Conservation (phyloP, 495 filamentous ascomycete genomes). For the Podospora didyma region DNA sequence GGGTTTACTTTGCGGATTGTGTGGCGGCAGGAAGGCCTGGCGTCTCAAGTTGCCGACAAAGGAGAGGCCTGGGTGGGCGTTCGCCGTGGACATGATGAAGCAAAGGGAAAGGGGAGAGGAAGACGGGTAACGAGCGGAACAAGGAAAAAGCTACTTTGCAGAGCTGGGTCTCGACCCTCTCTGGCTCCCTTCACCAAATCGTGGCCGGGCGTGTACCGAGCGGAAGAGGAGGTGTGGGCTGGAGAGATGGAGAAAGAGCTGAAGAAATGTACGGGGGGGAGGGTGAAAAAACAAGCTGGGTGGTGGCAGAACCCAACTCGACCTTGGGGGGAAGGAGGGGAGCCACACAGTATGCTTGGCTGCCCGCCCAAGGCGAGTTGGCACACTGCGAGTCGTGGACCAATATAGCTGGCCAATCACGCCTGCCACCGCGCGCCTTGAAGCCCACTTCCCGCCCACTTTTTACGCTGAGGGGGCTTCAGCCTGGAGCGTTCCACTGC, state of each 20-base stretch:
- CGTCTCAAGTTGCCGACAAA: constrained; percentile 19
- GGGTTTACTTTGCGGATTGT: constrained; percentile 38
- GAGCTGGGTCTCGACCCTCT: constrained; percentile 23
- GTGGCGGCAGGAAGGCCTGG: constrained; percentile 28
- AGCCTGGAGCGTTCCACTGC: too few relatives aligned
- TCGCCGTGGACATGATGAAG: constrained; percentile 27
- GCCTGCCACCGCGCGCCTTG: too few relatives aligned
- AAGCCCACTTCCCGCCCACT: background rate
- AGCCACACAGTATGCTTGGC: constrained; percentile 1
- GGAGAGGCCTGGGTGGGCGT: constrained; percentile 27
- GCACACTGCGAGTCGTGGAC: background rate
- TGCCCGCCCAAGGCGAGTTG: background rate
- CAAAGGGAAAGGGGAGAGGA: constrained; percentile 7
- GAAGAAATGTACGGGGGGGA: constrained; percentile 10
- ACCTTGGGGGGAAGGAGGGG: background rate
- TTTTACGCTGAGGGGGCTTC: too few relatives aligned
- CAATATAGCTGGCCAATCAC: background rate
- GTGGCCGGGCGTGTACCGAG: constrained; percentile 31
- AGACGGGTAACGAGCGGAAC: constrained; percentile 8
- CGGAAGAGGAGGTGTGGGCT: constrained; percentile 25
- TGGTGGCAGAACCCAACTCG: background rate
- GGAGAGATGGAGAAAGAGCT: constrained; percentile 19
- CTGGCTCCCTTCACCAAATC: constrained; percentile 18
- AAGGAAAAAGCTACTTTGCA: constrained; percentile 20
- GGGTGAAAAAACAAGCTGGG: constrained; percentile 14